Evolutionary conservation across 441 rosid species (phyloP), one percentile per base, ranked within the genome.

Genomic region (Euphorbia celastroides): DNA sequence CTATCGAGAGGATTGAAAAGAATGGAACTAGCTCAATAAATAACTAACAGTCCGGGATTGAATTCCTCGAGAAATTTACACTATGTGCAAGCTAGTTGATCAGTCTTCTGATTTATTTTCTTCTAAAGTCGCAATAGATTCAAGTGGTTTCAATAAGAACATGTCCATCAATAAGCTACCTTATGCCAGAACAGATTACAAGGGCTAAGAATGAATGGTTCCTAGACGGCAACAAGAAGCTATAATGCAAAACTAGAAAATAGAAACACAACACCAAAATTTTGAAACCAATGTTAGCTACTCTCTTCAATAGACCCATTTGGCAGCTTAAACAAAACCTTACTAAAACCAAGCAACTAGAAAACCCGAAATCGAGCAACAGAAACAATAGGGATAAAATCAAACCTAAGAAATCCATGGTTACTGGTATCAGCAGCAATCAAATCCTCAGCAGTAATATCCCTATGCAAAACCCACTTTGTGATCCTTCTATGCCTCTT

Each of bases 401-500:
- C 70, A 14, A 23, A 89, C 98, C 92, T 93, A 65, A 93, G 83
- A 81, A 82, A 93, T 55, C 98, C 97, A 57, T 77, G 75, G 72
- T 93, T 81, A 52, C 87, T 83, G 17, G 80, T 79, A 72, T 90
- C 88, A 27, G 98, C 97, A 36, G 89, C 84, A 23, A 93, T 73
- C 77, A 88, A 74, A 71, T 93, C 98, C 72, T 81, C 88, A 6
- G 88, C 87, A 0, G 97, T 93, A 12, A 93, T 85, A 1, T 88
- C 88, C 67, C 93, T 78, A 38, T 84, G 86, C 82, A 93, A 69
- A 16, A 87, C 90, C 88, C 82, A 87, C 64, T 87, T 83, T 0
- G 89, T 78, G 61, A 87, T 78, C 72, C 77, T 84, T 80, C 96
- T 64, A 57, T 93, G 97, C 66, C 97, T 70, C 72, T 84, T 83